phyloP scores from a whole-genome alignment of 2,329 filamentous ascomycete genomes.

The Aspergillus calidoustus region DNA sequence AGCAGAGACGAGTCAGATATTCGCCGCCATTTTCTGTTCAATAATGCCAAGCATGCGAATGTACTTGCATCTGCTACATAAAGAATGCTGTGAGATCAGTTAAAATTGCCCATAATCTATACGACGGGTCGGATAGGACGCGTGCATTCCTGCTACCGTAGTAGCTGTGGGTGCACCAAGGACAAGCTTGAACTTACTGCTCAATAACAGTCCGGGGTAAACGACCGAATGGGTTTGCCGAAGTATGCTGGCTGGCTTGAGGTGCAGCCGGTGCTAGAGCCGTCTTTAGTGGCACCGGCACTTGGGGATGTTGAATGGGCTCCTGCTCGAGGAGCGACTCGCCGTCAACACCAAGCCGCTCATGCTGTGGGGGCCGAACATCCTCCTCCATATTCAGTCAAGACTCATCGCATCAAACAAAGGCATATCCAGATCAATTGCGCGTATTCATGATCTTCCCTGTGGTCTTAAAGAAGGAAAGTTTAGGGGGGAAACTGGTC shows the following conservation, averaged over 20 bases:
- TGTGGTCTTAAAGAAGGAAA: constrained; percentile 15
- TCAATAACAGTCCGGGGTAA: constrained; percentile 36
- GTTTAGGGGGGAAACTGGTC: not conserved
- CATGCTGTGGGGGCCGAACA: constrained; percentile 23
- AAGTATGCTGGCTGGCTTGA: constrained; percentile 8
- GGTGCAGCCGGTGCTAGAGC: constrained; percentile 4
- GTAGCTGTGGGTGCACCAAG: constrained; percentile 8
- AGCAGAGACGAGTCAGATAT: constrained; percentile 49
- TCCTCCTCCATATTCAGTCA: constrained; percentile 32
- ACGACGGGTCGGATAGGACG: constrained; percentile 2
- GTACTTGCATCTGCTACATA: constrained; percentile 52
- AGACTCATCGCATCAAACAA: constrained; percentile 25
- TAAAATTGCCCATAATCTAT: constrained; percentile 21
- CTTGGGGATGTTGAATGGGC: constrained; percentile 13
- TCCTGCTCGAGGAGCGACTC: constrained; percentile 17
- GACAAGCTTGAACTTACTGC: constrained; percentile 29
- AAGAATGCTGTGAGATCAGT: constrained; percentile 46
- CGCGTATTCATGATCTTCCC: constrained; percentile 19
- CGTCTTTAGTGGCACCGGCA: constrained; percentile 14
- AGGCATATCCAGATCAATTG: constrained; percentile 27
- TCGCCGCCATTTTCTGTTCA: constrained; percentile 51
- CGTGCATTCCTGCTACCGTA: not conserved
- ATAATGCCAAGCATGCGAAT: constrained; percentile 52
- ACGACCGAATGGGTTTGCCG: constrained; percentile 26
- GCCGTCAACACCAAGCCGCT: constrained; percentile 21